Evolutionary conservation across 1,284 basidiomycete genomes (phyloP), one percentile per base, ranked within the genome.

Genomic region (Pholiota adiposa): DNA sequence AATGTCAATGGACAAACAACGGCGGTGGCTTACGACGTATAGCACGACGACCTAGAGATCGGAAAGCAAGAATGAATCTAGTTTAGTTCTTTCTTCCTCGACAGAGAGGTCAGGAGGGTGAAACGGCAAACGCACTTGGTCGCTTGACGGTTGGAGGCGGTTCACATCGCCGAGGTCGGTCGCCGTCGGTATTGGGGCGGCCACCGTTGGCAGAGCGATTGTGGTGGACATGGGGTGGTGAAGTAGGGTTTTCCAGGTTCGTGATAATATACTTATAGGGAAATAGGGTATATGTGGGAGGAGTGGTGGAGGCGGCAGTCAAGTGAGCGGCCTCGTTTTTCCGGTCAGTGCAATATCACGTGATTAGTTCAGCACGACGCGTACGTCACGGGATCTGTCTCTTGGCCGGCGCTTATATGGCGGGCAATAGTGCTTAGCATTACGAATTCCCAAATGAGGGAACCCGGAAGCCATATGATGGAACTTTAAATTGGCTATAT

Each of bases 1-100:
- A 55, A 40, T 31, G 51, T 18, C 27, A 50, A 63, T 41, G 36
- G 21, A 43, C 33, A 11, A 50, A 40, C 19, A 25, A 51, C 6
- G 33, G 27, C 19, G 49, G 44, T 33, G 50, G 83, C 89, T 68
- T 75, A 92, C 90, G 60, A 90, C 88, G 69, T 91, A 92, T 65
- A 92, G 77, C 21, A 87, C 82, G 54, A 87, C 85, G 59, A 86
- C 79, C 86, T 87, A 65, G 1, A 43, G 27, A 16, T 21, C 38
- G 52, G 63, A 44, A 41, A 29, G 40, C 29, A 51, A 44, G 44
- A 31, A 44, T 34, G 49, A 25, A 25, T 34, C 25, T 57, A 58
- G 54, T 54, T 60, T 58, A 59, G 60, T 63, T 43, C 54, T 56
- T 25, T 54, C 49, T 51, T 29, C 46, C 25, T 29, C 18, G 40